Evolutionary conservation across 495 filamentous ascomycete species (phyloP).

Genomic region (Hyphodiscus hymeniophilus): DNA sequence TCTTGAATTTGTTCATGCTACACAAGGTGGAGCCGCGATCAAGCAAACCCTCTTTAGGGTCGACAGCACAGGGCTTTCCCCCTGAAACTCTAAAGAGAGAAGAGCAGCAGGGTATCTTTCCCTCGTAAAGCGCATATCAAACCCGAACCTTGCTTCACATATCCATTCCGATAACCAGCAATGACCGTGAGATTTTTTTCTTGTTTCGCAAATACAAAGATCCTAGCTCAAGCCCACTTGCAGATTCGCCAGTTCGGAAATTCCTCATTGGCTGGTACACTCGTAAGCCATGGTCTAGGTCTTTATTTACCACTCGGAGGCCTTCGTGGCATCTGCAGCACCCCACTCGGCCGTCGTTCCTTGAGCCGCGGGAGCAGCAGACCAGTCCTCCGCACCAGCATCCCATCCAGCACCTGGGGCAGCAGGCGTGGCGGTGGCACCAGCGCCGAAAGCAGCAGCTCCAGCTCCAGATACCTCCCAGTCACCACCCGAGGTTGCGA

Average conservation of each 20-base stretch:
- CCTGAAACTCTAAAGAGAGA: conserved; percentile 41
- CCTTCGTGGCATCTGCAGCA: conserved; percentile 23
- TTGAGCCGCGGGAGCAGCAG: conserved; percentile 35
- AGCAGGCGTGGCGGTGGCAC: conserved; percentile 45
- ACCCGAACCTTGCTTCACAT: conserved; percentile 8
- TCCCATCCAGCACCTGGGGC: conserved; percentile 65
- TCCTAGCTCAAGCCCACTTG: too few relatives aligned
- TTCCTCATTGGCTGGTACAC: too few relatives aligned
- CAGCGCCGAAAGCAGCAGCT: conserved; percentile 43
- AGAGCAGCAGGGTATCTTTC: conserved; percentile 77
- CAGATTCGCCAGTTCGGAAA: too few relatives aligned
- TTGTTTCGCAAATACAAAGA: too few relatives aligned
- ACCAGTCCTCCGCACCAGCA: conserved; percentile 58
- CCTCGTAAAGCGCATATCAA: conserved; percentile 80
- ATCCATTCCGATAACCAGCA: too few relatives aligned
- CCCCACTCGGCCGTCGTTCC: conserved; percentile 30
- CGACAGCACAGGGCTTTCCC: conserved; percentile 85
- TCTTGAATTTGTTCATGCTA: neutral
- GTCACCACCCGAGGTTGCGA: conserved; percentile 49
- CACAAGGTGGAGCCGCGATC: conserved; percentile 40
- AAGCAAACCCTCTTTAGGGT: conserved; percentile 36
- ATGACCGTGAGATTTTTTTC: too few relatives aligned
- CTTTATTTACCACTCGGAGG: conserved; percentile 21
- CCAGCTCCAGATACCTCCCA: conserved; percentile 57
- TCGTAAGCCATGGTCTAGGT: neutral